Evolutionary conservation across 306 rosid species (phyloP).

Genomic region (Pterocarpus macrocarpus): DNA sequence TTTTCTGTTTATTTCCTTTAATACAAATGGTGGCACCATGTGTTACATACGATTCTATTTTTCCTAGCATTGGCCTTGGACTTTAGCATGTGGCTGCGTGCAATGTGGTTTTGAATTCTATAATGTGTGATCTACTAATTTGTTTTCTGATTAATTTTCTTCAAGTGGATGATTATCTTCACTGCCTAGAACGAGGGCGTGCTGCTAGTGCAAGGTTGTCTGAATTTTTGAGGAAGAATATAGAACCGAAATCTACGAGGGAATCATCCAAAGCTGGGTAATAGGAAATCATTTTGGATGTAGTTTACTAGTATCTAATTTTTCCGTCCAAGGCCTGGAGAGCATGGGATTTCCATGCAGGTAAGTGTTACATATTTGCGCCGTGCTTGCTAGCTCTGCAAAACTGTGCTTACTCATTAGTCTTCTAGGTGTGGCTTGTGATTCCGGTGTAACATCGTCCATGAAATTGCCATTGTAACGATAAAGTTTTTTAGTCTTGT

Average conservation of each 20-base stretch:
- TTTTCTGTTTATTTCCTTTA: constrained; percentile 1
- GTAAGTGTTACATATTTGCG: constrained; percentile 12
- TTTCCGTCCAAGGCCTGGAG: constrained; percentile 18
- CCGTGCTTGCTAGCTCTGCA: neutral
- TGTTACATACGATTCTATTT: neutral
- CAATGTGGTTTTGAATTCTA: neutral
- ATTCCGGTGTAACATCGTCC: neutral
- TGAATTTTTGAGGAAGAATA: constrained; percentile 74
- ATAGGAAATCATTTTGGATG: constrained; percentile 33
- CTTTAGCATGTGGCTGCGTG: constrained; percentile 15
- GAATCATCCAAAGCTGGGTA: constrained; percentile 57
- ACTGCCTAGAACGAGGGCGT: constrained; percentile 87
- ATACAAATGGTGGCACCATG: neutral
- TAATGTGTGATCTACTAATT: constrained; percentile 49
- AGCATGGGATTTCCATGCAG: constrained; percentile 8
- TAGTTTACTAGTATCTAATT: constrained; percentile 8
- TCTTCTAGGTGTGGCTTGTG: constrained; percentile 16
- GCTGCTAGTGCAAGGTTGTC: constrained; percentile 81
- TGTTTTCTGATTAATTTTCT: constrained; percentile 43
- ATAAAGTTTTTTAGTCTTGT: neutral
- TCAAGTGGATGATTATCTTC: constrained; percentile 85
- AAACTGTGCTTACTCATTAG: constrained; percentile 1
- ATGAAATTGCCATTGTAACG: constrained; percentile 18
- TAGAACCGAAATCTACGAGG: constrained; percentile 58
- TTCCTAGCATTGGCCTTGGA: neutral